A percentile compares a stretch with the other conserved stretches of the same genome.
Evolutionary conservation across 768 basidiomycete genomes (phyloP).

Genomic region (Tulasnella sp.): DNA sequence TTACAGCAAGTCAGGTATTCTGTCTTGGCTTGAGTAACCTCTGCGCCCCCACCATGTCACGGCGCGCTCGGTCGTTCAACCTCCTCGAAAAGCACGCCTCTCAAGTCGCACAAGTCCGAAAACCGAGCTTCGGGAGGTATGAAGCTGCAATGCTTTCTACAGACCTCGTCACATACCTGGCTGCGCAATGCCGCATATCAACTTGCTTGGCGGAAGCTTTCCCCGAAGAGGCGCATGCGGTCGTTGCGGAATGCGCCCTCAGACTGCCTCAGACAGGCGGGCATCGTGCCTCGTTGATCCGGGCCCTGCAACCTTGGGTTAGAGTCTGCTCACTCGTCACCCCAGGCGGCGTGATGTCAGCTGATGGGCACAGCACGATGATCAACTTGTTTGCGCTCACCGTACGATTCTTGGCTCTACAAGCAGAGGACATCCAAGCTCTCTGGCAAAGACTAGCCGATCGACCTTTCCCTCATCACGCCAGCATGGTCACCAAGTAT

Average conservation of each 20-base stretch:
- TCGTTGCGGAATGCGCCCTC: conserved; percentile 58
- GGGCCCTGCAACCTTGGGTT: conserved; percentile 77
- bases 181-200: conserved; percentile 67
- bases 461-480: conserved; percentile 55
- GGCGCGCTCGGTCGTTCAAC: conserved; percentile 66
- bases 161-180: conserved; percentile 64
- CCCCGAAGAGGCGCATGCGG: conserved; percentile 44
- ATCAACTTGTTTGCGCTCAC: conserved; percentile 80
- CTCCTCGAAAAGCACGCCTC: conserved; percentile 58
- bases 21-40: conserved; percentile 79
- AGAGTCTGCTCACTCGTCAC: conserved; percentile 58
- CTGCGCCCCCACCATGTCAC: conserved; percentile 50
- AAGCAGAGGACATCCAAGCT: conserved; percentile 67
- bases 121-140: conserved; percentile 43
- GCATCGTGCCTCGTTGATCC: conserved; percentile 48
- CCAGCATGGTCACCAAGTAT: conserved; percentile 69
- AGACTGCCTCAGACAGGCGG: conserved; percentile 57
- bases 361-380: conserved; percentile 51
- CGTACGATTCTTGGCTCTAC: conserved; percentile 54
- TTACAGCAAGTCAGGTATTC: conserved; percentile 60
- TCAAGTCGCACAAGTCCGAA: conserved; percentile 49
- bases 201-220: conserved; percentile 71
- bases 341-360: conserved; percentile 43
- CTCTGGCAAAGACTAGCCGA: conserved; percentile 75
- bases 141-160: conserved; percentile 62